Evolutionary conservation across 768 basidiomycete genomes (phyloP).

Genomic region (Russula olivacea): DNA sequence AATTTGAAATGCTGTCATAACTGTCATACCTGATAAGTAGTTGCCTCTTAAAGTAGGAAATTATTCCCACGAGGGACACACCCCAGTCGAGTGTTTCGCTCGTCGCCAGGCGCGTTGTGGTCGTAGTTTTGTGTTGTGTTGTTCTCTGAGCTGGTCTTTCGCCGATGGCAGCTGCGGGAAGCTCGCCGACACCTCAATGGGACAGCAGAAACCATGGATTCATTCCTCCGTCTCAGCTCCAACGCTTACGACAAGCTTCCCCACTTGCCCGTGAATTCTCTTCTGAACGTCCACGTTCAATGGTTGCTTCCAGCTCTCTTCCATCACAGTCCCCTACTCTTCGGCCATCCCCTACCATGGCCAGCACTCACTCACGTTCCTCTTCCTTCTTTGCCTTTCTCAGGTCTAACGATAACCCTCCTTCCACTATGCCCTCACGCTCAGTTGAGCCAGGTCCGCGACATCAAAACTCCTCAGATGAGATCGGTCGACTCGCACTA

Average conservation of each 20-base stretch:
- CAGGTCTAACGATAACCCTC: conserved; percentile 32
- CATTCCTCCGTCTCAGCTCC: conserved; percentile 35
- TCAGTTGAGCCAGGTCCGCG: conserved; percentile 1
- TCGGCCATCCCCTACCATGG: conserved; percentile 25
- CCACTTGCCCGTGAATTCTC: conserved; percentile 28
- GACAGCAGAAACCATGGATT: conserved; percentile 36
- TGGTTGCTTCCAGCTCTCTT: background rate
- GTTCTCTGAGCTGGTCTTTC: background rate
- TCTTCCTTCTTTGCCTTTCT: conserved; percentile 63
- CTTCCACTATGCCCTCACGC: conserved; percentile 24
- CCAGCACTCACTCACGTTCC: conserved; percentile 44
- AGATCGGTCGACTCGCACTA: conserved; percentile 12
- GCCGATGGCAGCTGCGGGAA: conserved; percentile 21
- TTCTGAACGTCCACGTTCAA: conserved; percentile 22
- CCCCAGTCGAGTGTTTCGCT: background rate
- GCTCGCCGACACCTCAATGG: conserved; percentile 33
- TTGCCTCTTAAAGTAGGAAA: background rate
- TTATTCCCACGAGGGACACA: background rate
- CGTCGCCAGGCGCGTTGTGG: background rate
- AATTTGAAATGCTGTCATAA: background rate
- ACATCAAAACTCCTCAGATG: conserved; percentile 10
- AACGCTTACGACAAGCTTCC: conserved; percentile 29
- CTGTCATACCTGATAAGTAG: no score
- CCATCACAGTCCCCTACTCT: conserved; percentile 11
- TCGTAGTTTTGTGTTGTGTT: background rate